Evolutionary conservation across 306 rosid species (phyloP).

Genomic region (Trifolium fragiferum): DNA sequence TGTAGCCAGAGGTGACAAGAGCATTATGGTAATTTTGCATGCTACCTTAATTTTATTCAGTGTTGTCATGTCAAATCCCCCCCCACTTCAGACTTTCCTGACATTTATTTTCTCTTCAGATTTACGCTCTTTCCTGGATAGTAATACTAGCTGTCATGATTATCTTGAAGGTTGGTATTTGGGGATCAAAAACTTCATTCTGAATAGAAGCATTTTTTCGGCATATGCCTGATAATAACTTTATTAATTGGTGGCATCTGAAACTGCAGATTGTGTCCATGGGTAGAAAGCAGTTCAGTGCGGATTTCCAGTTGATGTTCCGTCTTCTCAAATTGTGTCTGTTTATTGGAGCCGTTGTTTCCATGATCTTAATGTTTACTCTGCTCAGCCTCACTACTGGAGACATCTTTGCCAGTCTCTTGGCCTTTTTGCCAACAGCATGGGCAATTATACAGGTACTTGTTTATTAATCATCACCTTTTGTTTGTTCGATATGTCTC

Average conservation of each 20-base stretch:
- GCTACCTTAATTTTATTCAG: conserved; percentile 30
- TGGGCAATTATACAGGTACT: conserved; percentile 91
- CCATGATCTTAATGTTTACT: conserved; percentile 62
- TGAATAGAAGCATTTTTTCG: conserved; percentile 13
- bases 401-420: conserved; percentile 81
- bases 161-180: conserved; percentile 74
- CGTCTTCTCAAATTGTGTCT: conserved; percentile 86
- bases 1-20: conserved; percentile 68
- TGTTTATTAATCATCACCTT: conserved; percentile 5
- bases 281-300: conserved; percentile 93
- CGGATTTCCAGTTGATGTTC: conserved; percentile 96
- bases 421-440: conserved; percentile 92
- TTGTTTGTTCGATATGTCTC: conserved; percentile 19
- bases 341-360: conserved; percentile 68
- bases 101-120: conserved; percentile 57
- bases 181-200: conserved; percentile 30
- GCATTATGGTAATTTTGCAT: conserved; percentile 69
- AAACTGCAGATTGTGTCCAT: conserved; percentile 83
- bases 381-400: conserved; percentile 75
- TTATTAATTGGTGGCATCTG: conserved; percentile 39
- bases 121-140: conserved; percentile 92
- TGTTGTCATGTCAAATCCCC: conserved; percentile 30
- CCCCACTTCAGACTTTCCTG: conserved; percentile 25
- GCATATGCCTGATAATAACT: conserved; percentile 26
- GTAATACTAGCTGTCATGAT: conserved; percentile 87